Conservation (phyloP, 805 yeast genomes). For the Jamesozyma piceae region DNA sequence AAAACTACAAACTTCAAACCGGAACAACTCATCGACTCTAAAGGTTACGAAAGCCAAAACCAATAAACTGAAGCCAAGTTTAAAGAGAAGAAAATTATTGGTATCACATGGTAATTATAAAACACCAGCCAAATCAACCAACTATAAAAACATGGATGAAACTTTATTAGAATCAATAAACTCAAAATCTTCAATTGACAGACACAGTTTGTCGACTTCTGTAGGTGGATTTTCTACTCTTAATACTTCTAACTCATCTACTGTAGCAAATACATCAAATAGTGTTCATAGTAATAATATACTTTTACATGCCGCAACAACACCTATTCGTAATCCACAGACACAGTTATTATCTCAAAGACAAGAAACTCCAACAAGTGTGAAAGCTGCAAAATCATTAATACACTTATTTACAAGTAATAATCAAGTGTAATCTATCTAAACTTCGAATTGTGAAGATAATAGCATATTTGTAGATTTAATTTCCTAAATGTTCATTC, state of each 20-base stretch:
- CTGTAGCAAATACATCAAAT: not conserved
- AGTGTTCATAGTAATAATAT: not conserved
- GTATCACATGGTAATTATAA: conserved; percentile 24
- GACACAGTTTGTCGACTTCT: not conserved
- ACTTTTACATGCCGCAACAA: conserved; percentile 3
- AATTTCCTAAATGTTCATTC: not conserved
- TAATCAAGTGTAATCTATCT: not conserved
- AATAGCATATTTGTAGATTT: not conserved
- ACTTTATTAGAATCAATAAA: not conserved
- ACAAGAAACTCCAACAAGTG: conserved; percentile 28
- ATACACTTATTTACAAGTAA: conserved; percentile 25
- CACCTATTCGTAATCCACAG: conserved; percentile 9
- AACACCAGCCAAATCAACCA: conserved; percentile 12
- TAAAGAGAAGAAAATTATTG: conserved; percentile 18
- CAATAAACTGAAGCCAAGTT: not conserved
- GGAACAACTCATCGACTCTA: not conserved
- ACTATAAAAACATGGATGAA: not conserved
- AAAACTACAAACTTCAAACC: conserved; percentile 2
- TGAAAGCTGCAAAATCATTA: conserved; percentile 30
- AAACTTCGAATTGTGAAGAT: too few relatives aligned
- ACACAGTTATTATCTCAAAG: conserved; percentile 1
- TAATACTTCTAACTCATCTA: not conserved
- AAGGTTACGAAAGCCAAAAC: not conserved
- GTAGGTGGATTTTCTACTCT: not conserved
- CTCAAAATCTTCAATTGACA: not conserved